phyloP scores from a whole-genome alignment of 2,329 filamentous ascomycete genomes.

The Venturia nashicola region DNA sequence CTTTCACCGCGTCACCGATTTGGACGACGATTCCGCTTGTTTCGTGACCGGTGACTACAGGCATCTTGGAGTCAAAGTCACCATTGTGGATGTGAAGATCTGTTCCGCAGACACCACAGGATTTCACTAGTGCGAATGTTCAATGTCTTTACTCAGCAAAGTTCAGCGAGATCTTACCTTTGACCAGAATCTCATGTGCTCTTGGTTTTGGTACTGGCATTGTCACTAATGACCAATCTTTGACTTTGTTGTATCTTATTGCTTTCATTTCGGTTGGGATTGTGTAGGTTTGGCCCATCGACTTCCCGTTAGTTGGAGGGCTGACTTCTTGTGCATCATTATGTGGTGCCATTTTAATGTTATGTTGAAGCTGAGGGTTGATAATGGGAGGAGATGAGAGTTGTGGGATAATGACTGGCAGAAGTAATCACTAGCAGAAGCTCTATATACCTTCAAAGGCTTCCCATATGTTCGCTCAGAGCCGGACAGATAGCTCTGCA shows the following conservation, averaged over 20 bases:
- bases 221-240: slow-evolving; percentile 11
- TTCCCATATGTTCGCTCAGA: neutral
- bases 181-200: slow-evolving; percentile 11
- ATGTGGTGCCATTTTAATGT: neutral
- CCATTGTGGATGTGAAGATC: slow-evolving; percentile 52
- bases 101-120: slow-evolving; percentile 12
- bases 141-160: neutral
- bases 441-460: neutral
- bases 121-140: slow-evolving; percentile 8
- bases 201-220: slow-evolving; percentile 11
- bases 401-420: neutral
- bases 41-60: slow-evolving; percentile 42
- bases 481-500: neutral
- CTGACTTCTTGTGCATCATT: neutral
- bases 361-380: neutral
- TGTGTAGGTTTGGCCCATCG: neutral
- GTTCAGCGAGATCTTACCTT: neutral
- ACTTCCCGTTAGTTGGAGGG: neutral
- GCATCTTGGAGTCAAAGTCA: slow-evolving; percentile 40
- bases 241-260: slow-evolving; percentile 12
- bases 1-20: slow-evolving; percentile 45
- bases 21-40: slow-evolving; percentile 53
- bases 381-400: neutral
- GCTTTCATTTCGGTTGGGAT: slow-evolving; percentile 12
- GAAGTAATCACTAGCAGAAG: neutral